phyloP scores from a whole-genome alignment of 202 grass and related monocot genomes.

The Setaria italica region DNA sequence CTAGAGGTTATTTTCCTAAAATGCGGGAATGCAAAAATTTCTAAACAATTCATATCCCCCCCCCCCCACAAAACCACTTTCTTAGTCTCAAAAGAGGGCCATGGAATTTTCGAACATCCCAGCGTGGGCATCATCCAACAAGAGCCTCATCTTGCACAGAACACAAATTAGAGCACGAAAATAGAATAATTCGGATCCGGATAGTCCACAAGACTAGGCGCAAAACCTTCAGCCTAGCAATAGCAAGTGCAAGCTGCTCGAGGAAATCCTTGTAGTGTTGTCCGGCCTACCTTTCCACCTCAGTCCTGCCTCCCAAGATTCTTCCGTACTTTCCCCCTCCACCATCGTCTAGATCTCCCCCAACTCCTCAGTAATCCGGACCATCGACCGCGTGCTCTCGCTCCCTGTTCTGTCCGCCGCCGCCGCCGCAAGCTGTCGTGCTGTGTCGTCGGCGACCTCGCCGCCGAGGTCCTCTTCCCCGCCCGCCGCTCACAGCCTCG shows the following conservation, averaged over 20 bases:
- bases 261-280: not conserved
- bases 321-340: conserved; percentile 1
- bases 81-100: too few species aligned
- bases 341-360: conserved; percentile 18
- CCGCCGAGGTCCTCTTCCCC: not conserved
- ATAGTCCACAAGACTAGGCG: too few species aligned
- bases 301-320: conserved; percentile 25
- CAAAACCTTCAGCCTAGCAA: not conserved
- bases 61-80: too few species aligned
- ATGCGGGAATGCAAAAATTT: too few species aligned
- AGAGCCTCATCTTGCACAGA: not conserved
- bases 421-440: not conserved
- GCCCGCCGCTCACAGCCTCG: not conserved
- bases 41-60: too few species aligned
- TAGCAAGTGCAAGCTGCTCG: not conserved
- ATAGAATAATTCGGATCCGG: not conserved
- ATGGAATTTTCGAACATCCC: not conserved
- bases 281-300: conserved; percentile 25
- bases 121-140: not conserved
- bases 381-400: not conserved
- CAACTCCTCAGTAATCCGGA: not conserved
- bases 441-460: not conserved
- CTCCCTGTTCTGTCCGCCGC: not conserved
- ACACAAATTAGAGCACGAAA: not conserved
- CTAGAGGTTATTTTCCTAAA: too few species aligned